Evolutionary conservation across 192 early-diverging fungal genomes (phyloP).

Genomic region (Linnemannia schmuckeri): DNA sequence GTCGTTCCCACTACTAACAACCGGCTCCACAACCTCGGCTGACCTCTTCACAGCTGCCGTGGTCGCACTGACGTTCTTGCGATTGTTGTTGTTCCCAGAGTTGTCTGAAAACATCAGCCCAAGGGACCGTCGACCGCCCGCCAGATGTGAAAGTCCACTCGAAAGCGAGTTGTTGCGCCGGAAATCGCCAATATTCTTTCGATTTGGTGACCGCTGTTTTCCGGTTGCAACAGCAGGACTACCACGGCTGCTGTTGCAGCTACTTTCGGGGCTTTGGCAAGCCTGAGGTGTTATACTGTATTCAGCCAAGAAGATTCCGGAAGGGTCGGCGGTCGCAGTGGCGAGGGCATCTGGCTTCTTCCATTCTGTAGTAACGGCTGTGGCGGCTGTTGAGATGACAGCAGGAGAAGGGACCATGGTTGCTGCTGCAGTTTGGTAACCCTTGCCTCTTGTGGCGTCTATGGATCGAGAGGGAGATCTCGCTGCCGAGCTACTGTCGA

Average conservation of each 20-base stretch:
- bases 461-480: too few relatives aligned
- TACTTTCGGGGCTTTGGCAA: background rate
- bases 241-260: background rate
- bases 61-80: too few relatives aligned
- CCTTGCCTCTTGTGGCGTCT: background rate
- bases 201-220: background rate
- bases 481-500: background rate
- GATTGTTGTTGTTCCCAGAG: background rate
- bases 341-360: conserved; percentile 19
- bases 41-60: background rate
- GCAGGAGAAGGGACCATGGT: conserved; percentile 13
- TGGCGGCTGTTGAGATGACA: conserved; percentile 24
- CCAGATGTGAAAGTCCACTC: background rate
- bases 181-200: background rate
- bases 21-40: background rate
- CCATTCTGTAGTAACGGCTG: conserved; percentile 22
- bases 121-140: background rate
- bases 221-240: background rate
- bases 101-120: background rate
- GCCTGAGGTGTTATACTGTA: too few relatives aligned
- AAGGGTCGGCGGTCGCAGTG: conserved; percentile 19
- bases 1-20: background rate
- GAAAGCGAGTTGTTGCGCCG: background rate
- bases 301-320: conserved; percentile 11
- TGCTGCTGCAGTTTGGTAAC: background rate